Evolutionary conservation across 192 early-diverging fungal species (phyloP), one percentile per base, ranked within the genome.

Genomic region (Coemansia sp.): DNA sequence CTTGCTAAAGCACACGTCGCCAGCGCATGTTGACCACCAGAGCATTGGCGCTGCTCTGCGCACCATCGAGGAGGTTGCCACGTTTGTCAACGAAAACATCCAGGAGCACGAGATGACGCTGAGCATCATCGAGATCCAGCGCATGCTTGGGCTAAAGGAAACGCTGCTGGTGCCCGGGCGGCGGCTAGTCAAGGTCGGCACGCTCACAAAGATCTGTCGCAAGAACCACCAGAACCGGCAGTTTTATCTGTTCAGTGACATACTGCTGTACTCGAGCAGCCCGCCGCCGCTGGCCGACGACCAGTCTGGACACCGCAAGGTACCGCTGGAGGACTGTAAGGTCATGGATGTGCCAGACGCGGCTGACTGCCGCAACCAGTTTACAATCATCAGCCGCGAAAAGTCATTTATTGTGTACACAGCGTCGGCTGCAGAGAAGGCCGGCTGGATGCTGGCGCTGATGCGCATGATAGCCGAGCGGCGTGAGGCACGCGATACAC

Each of bases 401-500:
- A 91, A 93, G 65, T 90, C 88, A 3, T 93, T 91, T 53, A 87
- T 87, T 21, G 83, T 91, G 18, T 93, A 91, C 76, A 62, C 85
- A 8, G 76, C 66, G 8, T 80, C 78, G 11, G 58, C 64, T 0
- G 34, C 67, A 19, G 83, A 84, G 33, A 90, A 91, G 63, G 64
- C 73, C 15, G 73, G 64, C 15, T 93, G 91, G 89, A 81, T 93
- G 39, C 56, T 63, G 6, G 85, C 83, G 29, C 84, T 91, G 46
- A 63, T 80, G 36, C 63, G 41, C 1, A 84, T 89, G 0, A 87
- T 87, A 12, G 46, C 76, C 1, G 84, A 86, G 50, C 81, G 76
- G 56, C 70, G 86, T 35, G 54, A 71, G 42, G 83, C 83, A 12
- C 76, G 87, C 61, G 73, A 76, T 35, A 85, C 85, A n/a, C 74